phyloP scores from a whole-genome alignment of 495 filamentous ascomycete genomes.

The Tirmania nivea region DNA sequence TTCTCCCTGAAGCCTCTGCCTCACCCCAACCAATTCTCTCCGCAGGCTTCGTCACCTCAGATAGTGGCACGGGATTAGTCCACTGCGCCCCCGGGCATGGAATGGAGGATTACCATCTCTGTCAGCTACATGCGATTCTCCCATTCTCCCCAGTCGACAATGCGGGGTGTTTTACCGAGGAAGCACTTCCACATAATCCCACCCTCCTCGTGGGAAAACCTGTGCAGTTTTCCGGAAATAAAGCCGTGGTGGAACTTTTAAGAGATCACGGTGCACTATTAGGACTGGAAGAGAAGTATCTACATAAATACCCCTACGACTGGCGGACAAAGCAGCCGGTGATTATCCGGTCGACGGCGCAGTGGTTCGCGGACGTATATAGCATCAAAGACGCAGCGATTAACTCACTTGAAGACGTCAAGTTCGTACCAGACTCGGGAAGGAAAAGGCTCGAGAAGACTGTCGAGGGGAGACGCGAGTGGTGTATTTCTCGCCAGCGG shows the following conservation, averaged over 20 bases:
- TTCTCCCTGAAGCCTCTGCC: constrained; percentile 29
- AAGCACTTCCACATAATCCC: constrained; percentile 47
- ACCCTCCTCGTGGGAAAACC: constrained; percentile 35
- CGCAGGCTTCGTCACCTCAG: constrained; percentile 66
- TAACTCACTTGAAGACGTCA: constrained; percentile 42
- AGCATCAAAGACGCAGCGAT: constrained; percentile 54
- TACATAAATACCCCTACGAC: constrained; percentile 91
- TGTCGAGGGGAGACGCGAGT: constrained; percentile 69
- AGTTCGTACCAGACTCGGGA: constrained; percentile 55
- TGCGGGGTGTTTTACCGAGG: constrained; percentile 52
- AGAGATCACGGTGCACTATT: constrained; percentile 34
- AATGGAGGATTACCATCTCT: constrained; percentile 86
- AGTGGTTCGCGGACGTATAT: constrained; percentile 91
- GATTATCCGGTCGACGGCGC: constrained; percentile 74
- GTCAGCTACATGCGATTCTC: constrained; percentile 38
- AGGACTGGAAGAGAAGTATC: constrained; percentile 37
- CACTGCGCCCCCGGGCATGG: constrained; percentile 90
- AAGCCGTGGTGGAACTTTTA: constrained; percentile 45
- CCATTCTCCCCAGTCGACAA: constrained; percentile 66
- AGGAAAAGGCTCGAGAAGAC: constrained; percentile 58
- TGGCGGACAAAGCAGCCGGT: constrained; percentile 89
- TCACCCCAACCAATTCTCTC: constrained; percentile 45
- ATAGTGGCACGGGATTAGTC: constrained; percentile 78
- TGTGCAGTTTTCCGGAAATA: constrained; percentile 43
- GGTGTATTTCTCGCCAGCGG: constrained; percentile 96